Evolutionary conservation across 192 early-diverging fungal genomes (phyloP).

Genomic region (Chytriomyces sp.): DNA sequence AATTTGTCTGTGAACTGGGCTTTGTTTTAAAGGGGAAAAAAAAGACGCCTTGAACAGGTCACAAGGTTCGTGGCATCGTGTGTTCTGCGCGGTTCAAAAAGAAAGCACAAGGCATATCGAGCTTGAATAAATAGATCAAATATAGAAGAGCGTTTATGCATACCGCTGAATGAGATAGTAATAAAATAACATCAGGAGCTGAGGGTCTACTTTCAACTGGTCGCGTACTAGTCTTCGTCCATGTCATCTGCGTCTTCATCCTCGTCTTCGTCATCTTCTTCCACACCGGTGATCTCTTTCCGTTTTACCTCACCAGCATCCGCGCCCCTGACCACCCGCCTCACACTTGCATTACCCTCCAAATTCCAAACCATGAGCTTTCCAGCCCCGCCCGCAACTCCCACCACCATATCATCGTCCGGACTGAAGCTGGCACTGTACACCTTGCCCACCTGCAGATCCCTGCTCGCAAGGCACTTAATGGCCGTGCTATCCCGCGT

Average conservation of each 20-base stretch:
- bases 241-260: conserved; percentile 1
- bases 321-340: conserved; percentile 41
- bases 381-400: conserved; percentile 86
- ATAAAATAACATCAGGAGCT: neutral
- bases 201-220: neutral
- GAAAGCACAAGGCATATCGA: neutral
- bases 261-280: conserved; percentile 28
- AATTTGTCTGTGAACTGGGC: too few species aligned
- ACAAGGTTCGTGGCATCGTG: neutral
- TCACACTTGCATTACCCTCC: conserved; percentile 81
- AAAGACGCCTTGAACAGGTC: too few species aligned
- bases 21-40: too few species aligned
- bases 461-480: conserved; percentile 82
- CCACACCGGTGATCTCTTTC: conserved; percentile 13
- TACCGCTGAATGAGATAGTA: neutral
- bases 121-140: neutral
- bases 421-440: conserved; percentile 87
- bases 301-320: neutral
- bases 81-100: neutral
- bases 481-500: conserved; percentile 69
- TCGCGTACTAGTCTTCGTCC: conserved; percentile 21
- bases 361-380: conserved; percentile 94
- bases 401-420: conserved; percentile 88
- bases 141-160: too few species aligned
- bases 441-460: conserved; percentile 80